Conservation (phyloP, 441 rosid genomes). For the Bruguiera hainesii region DNA sequence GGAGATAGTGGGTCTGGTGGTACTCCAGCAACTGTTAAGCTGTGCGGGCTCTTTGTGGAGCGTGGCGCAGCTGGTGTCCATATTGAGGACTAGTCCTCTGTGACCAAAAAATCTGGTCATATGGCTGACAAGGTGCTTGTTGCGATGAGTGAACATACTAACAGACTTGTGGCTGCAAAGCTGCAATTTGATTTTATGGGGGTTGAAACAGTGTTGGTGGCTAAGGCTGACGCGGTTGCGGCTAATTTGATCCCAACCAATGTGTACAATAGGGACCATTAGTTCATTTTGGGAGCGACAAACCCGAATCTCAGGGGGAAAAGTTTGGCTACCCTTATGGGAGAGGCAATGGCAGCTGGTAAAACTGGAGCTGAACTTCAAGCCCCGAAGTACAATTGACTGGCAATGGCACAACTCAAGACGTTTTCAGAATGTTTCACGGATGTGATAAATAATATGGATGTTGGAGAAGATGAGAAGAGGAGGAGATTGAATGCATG, state of each 20-base stretch:
- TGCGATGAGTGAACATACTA: constrained; percentile 81
- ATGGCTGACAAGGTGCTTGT: constrained; percentile 97
- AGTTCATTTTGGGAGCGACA: constrained; percentile 79
- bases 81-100: constrained; percentile 91
- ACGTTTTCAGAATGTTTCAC: constrained; percentile 65
- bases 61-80: constrained; percentile 95
- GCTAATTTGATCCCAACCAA: constrained; percentile 83
- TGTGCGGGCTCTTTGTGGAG: constrained; percentile 90
- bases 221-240: constrained; percentile 82
- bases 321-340: constrained; percentile 56
- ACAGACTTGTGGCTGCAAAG: constrained; percentile 87
- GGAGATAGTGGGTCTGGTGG: constrained; percentile 95
- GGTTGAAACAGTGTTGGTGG: constrained; percentile 80
- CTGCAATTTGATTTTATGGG: constrained; percentile 96
- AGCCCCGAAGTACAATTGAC: constrained; percentile 80
- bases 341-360: constrained; percentile 69
- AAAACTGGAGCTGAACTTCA: constrained; percentile 76
- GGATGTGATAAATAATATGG: constrained; percentile 57
- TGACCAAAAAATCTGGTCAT: constrained; percentile 92
- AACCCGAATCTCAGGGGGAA: constrained; percentile 66
- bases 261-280: constrained; percentile 82
- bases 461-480: constrained; percentile 56
- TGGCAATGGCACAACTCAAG: constrained; percentile 62
- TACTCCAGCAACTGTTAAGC: constrained; percentile 88
- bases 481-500: constrained; percentile 56